Percentiles rank a stretch among this genome's conserved stretches.
Evolutionary conservation across 2,329 filamentous ascomycete genomes (phyloP).

Genomic region (Zasmidium citrigriseum): DNA sequence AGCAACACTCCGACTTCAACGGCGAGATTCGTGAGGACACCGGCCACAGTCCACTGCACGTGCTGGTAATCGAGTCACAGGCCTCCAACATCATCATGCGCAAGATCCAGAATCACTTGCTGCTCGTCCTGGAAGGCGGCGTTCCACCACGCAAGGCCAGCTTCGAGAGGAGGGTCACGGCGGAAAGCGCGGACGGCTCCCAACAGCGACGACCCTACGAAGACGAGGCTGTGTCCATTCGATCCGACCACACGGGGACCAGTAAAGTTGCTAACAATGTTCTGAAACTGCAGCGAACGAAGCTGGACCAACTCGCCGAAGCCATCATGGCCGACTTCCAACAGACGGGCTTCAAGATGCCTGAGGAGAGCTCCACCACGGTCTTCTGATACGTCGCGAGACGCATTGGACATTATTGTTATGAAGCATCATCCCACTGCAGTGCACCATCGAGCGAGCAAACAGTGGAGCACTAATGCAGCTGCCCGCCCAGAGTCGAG

Average conservation of each 20-base stretch:
- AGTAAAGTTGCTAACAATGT: slow-evolving; percentile 36
- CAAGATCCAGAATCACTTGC: slow-evolving; percentile 47
- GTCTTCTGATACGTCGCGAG: slow-evolving; percentile 28
- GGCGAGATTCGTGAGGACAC: slow-evolving; percentile 20
- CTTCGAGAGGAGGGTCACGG: slow-evolving; percentile 44
- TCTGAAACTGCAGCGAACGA: slow-evolving; percentile 51
- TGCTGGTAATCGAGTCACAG: slow-evolving; percentile 49
- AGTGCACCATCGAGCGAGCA: not conserved
- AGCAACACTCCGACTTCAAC: slow-evolving; percentile 15
- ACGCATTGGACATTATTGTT: not conserved
- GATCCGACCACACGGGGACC: slow-evolving; percentile 13
- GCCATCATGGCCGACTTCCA: slow-evolving; percentile 48
- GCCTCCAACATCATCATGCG: slow-evolving; percentile 49
- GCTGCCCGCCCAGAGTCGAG: not conserved
- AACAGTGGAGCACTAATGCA: not conserved
- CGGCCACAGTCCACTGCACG: slow-evolving; percentile 36
- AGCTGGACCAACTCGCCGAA: slow-evolving; percentile 48
- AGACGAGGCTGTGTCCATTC: slow-evolving; percentile 9
- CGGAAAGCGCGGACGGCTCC: slow-evolving; percentile 43
- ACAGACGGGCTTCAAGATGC: slow-evolving; percentile 50
- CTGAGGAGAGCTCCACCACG: slow-evolving; percentile 39
- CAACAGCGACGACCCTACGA: slow-evolving; percentile 27
- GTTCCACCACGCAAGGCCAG: slow-evolving; percentile 43
- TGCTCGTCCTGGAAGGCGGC: slow-evolving; percentile 51
- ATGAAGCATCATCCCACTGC: not conserved